phyloP scores from a whole-genome alignment of 2,329 filamentous ascomycete species.

The Myriosclerotinia curreyana region DNA sequence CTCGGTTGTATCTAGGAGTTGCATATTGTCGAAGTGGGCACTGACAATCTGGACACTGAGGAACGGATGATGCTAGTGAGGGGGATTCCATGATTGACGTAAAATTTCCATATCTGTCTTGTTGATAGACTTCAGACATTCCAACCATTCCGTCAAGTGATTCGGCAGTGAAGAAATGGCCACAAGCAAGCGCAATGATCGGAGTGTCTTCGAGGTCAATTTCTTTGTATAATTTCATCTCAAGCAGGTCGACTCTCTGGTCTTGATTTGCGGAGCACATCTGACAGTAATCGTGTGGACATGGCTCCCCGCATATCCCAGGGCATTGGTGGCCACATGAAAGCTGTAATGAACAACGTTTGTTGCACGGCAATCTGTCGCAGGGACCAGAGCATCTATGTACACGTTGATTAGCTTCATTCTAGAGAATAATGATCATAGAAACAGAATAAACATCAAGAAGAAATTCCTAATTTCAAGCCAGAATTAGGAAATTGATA shows the following conservation, averaged over 20 bases:
- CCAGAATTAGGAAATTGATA: not conserved
- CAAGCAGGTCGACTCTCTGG: slow-evolving; percentile 55
- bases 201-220: slow-evolving; percentile 58
- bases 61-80: slow-evolving; percentile 33
- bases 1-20: slow-evolving; percentile 41
- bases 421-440: not conserved
- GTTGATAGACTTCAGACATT: slow-evolving; percentile 43
- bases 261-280: slow-evolving; percentile 47
- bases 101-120: slow-evolving; percentile 34
- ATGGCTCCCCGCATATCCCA: slow-evolving; percentile 62
- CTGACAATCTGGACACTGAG: slow-evolving; percentile 40
- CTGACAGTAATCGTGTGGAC: slow-evolving; percentile 57
- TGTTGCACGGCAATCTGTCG: slow-evolving; percentile 61
- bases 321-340: slow-evolving; percentile 63
- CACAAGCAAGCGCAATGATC: slow-evolving; percentile 59
- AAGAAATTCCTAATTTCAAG: not conserved
- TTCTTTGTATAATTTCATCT: slow-evolving; percentile 53
- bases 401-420: not conserved
- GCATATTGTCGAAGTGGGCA: slow-evolving; percentile 38
- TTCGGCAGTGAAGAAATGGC: slow-evolving; percentile 58
- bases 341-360: slow-evolving; percentile 53
- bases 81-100: slow-evolving; percentile 34
- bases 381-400: slow-evolving; percentile 61
- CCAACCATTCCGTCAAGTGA: slow-evolving; percentile 59
- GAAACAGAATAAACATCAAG: not conserved